phyloP scores from a whole-genome alignment of 345 rosid species.

The Acer campestre region DNA sequence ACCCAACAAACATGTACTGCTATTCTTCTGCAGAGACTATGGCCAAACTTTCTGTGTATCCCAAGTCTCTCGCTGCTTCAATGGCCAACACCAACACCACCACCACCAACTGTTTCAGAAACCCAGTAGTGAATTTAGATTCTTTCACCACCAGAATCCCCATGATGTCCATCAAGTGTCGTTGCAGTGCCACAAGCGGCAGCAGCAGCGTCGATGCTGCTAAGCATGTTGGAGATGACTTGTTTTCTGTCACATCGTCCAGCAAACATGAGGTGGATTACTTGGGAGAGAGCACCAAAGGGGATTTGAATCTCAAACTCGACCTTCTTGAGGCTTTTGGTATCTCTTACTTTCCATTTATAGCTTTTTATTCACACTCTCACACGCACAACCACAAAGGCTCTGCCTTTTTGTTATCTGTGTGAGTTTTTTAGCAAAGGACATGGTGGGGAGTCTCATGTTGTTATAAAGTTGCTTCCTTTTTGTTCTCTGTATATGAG shows the following conservation, averaged over 20 bases:
- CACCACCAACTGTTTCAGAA: background rate
- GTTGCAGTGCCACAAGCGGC: conserved; percentile 28
- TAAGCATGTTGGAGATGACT: conserved; percentile 41
- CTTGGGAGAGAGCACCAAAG: conserved; percentile 90
- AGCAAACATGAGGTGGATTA: conserved; percentile 75
- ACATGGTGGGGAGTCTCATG: background rate
- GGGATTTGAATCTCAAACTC: conserved; percentile 82
- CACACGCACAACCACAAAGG: background rate
- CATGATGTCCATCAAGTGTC: conserved; percentile 22
- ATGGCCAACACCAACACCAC: conserved; percentile 9
- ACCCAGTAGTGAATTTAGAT: background rate
- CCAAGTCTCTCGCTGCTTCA: conserved; percentile 11
- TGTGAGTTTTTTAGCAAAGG: background rate
- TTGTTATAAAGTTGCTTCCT: background rate
- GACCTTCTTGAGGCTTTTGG: conserved; percentile 66
- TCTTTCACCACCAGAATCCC: conserved; percentile 10
- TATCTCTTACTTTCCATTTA: conserved; percentile 11
- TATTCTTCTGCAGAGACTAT: conserved; percentile 16
- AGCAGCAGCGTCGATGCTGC: conserved; percentile 23
- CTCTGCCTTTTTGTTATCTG: conserved; percentile 4
- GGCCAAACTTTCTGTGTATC: conserved; percentile 8
- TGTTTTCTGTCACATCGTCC: conserved; percentile 74
- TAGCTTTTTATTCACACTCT: background rate
- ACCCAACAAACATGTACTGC: background rate
- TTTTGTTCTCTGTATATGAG: background rate